Evolutionary conservation across 176 grass and related monocot genomes (phyloP), one percentile per base, ranked within the genome.

Genomic region (Carex scoparia): DNA sequence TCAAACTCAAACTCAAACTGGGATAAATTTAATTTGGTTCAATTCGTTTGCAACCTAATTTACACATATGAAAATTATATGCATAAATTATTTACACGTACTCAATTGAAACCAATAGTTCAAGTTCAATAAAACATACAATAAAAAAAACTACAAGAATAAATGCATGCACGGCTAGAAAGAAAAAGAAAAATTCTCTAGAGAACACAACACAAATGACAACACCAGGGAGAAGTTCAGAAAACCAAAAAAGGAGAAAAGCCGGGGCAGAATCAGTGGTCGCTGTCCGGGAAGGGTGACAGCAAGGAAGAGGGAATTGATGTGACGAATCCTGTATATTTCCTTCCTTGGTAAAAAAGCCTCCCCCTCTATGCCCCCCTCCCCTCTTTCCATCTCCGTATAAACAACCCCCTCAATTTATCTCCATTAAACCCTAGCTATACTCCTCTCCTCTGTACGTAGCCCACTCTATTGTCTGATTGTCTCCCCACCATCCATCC

Each of bases 281-380:
- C 85, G 86, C 90, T 94, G 87, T 97, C 90, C 28, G 79, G 81
- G 77, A 85, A 82, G 86, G 65, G 84, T 69, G 91, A 92, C 89
- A 87, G 87, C 86, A 80, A 87, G 81, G 48, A 62, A 37, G 77
- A 88, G 68, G 51, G 82, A 68, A 58, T 48, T 94, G 91, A 97
- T 94, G 94, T 97, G 94, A 97, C 94, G 86, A 90, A 91, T 90
- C 94, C 91, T 94, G 84, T 94, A 82, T 86, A 83, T 94, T 94
- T 94, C 94, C 90, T 91, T 92, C 84, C 78, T 76, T 85, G 86
- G 91, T 88, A 90, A 97, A 94, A 92, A 51, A 69, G 77, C 66
- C 88, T 31, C 44, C 64, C 51, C n/a, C 79, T 89, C 68, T 40
- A 16, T 76, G 65, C 56, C 18, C 59, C 63, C 15, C 23, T 65